Evolutionary conservation across 2,329 filamentous ascomycete species (phyloP), one percentile per base, ranked within the genome.

Genomic region (Trichoderma sp.): DNA sequence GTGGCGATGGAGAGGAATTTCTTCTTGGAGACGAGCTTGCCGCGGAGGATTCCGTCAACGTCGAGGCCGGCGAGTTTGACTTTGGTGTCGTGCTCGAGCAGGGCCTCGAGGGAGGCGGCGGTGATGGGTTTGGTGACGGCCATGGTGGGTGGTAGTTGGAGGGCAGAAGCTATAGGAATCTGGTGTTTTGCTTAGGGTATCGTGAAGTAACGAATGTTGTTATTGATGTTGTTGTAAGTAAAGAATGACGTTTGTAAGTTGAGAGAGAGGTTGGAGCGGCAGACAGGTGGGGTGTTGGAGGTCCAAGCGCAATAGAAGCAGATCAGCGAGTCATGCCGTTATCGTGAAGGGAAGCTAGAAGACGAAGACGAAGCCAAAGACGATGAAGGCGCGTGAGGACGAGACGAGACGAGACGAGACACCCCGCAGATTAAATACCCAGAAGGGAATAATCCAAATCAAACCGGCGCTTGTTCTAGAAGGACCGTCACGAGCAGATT

Each of bases 1-100:
- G 88, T 82, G n/a, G 91, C 91, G 68, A 97, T 88, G 34, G 92
- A 93, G 47, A 97, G 85, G 82, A 98, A 97, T 84, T 98, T 97
- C 80, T 91, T 92, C 86, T 97, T 97, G 77, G 93, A 93, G 82
- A 97, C 90, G 73, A 97, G 87, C 84, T 98, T 98, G 76, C 94
- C 94, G 71, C 94, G 93, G 70, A 97, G 86, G 66, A 94, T 89
- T 75, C 94, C 94, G 79, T 98, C 94, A 72, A 95, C 92, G 80
- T 98, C 94, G 73, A 96, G 83, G 53, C 94, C 95, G 11, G 93
- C 94, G 53, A 98, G 88, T 82, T 97, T 98, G 83, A 97, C 92
- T 78, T 92, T 91, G 65, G 83, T 87, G 81, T 97, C 94, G 79
- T 91, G 77, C 75, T 88, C 84, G 73, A 96, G 90, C 66, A 95